Evolutionary conservation across 176 grass and related monocot genomes (phyloP).

Genomic region (bread wheat (Triticum aestivum)): DNA sequence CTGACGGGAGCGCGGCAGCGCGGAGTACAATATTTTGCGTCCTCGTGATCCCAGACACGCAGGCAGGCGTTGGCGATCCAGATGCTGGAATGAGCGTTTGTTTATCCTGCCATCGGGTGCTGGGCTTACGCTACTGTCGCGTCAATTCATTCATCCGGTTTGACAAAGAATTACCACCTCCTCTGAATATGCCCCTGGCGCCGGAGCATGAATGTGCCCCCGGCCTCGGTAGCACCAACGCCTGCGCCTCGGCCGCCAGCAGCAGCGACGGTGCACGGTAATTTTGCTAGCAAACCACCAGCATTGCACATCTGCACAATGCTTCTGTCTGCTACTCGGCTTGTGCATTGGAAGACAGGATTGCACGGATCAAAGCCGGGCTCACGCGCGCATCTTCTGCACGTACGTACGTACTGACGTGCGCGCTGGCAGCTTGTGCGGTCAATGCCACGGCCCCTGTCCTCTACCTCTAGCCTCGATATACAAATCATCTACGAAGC

Average conservation of each 20-base stretch:
- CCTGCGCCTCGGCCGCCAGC: not conserved
- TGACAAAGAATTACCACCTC: not conserved
- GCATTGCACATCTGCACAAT: not conserved
- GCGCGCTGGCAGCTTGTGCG: not conserved
- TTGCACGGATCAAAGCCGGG: not conserved
- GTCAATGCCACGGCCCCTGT: conserved; percentile 23
- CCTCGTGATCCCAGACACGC: conserved; percentile 71
- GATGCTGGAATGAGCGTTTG: conserved; percentile 32
- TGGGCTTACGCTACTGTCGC: not conserved
- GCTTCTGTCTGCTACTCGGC: not conserved
- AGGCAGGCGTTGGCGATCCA: conserved; percentile 48
- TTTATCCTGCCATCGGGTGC: conserved; percentile 22
- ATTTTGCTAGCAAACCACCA: not conserved
- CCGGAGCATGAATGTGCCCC: not conserved
- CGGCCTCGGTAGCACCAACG: conserved; percentile 22
- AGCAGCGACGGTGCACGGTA: not conserved
- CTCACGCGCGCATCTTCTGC: conserved; percentile 2
- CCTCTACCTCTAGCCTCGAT: no score
- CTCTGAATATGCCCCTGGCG: conserved; percentile 15
- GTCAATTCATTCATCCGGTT: not conserved
- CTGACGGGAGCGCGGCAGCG: not conserved
- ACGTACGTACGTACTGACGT: not conserved
- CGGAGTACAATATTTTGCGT: not conserved
- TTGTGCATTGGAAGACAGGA: not conserved
- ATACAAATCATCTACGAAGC: not conserved